Evolutionary conservation across 768 basidiomycete genomes (phyloP), one percentile per base, ranked within the genome.

Genomic region (Boletellus emodensis): DNA sequence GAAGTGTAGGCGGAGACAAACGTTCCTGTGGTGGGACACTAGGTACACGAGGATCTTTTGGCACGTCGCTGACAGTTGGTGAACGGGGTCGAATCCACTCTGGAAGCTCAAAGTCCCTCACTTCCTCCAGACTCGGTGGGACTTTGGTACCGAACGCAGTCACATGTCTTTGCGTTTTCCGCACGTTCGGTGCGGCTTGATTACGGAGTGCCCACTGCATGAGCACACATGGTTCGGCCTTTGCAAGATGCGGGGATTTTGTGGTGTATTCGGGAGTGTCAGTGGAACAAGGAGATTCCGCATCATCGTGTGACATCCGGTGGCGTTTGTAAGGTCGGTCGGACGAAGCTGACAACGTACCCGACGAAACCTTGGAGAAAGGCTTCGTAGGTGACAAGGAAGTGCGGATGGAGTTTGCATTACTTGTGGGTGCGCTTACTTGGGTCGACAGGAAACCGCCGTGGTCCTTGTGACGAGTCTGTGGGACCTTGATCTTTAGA

Each of bases 81-180:
- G 62, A 62, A 51, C 34, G 54, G 12, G 52, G 55, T 36, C 56
- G 60, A 51, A 83, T 59, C 82, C 81, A 85, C 17, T 65, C 53
- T 0, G 86, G 85, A 34, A 83, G 65, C 56, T 77, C 73, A 57
- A 78, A 87, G 38, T 85, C 83, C 53, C 66, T 71, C 28, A 69
- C 52, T 46, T 77, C 73, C 52, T 76, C 75, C 34, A 82, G 52
- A 33, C 72, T 75, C 1, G 61, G 57, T 6, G 79, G 80, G n/a
- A 85, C 70, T 54, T 79, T 75, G 38, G 72, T 69, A 0, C 86
- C 85, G 59, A 86, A 88, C 9, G 84, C 81, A 14, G 72, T 75
- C 37, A 76, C 66, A 54, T 79, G 75, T 50, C 84, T 73, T 54
- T 75, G 73, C 11, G 79, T 75, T 60, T 78, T 76, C 48, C 80